Base-by-base conservation (phyloP, 495 filamentous ascomycete species). In the Neurospora cerealis region DNA sequence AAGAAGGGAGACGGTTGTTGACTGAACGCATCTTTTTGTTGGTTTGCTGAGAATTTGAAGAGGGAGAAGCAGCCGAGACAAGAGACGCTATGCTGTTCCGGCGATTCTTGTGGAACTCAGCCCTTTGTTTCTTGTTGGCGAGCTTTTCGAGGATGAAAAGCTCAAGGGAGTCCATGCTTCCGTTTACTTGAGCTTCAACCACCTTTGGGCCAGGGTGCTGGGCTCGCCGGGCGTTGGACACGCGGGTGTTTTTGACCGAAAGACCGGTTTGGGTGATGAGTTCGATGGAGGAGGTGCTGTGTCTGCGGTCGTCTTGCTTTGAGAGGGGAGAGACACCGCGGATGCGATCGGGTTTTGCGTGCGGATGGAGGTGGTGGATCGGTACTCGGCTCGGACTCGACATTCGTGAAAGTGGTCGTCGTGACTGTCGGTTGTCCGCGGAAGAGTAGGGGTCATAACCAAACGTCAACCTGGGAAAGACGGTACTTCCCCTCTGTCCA, bases 1-100 rank as follows among this genome's bases (percentile, higher is more conserved):
- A 76, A 1, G 90, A 84, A 2, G 83, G 73, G 1, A 73, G 71
- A 13, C 34, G 78, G 36, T 69, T 73, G 71, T 32, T 66, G 62
- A 48, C 19, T 28, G 71, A 17, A 15, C 38, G 17, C 6, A 69
- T 19, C 39, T 74, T 71, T 21, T 73, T 71, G 69, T 72, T 75
- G 77, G 37, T 32, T 15, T 32, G 54, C 9, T 62, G 21, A 13
- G 6, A 11, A 54, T 54, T 54, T 5, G 46, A 54, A 13, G 10
- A 24, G 21, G 24, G 10, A 24, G 48, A 60, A 28, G 48, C 24
- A 28, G 21, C 48, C 0, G 48, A 60, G 0, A 32, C 48, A 6
- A 60, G 2, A 7, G 48, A 60, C 48, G 48, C 48, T 5, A 66
- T 19, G 54, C 28, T 66, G 1, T 66, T 66, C 6, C 28, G 3